phyloP scores from a whole-genome alignment of 2,329 filamentous ascomycete genomes.

The Tolypocladium endophyticum region DNA sequence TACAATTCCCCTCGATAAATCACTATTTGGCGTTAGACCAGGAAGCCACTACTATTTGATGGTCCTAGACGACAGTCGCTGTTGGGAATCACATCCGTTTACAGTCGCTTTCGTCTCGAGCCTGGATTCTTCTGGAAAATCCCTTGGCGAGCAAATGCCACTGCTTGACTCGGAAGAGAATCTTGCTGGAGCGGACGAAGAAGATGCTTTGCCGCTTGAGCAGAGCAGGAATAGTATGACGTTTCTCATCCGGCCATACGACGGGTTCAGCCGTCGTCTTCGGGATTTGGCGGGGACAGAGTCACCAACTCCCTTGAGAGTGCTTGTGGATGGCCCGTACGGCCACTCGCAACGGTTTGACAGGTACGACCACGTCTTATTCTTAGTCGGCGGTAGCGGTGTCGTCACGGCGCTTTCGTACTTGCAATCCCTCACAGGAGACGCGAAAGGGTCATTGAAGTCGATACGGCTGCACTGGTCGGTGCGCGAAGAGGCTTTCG shows the following conservation, averaged over 20 bases:
- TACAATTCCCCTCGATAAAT: slow-evolving; percentile 21
- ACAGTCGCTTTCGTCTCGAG: slow-evolving; percentile 26
- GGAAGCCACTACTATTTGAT: slow-evolving; percentile 37
- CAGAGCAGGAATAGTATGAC: slow-evolving; percentile 1
- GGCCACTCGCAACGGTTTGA: slow-evolving; percentile 27
- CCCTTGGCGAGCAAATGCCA: slow-evolving; percentile 17
- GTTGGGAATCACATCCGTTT: slow-evolving; percentile 42
- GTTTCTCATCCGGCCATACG: slow-evolving; percentile 35
- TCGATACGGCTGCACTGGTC: slow-evolving; percentile 30
- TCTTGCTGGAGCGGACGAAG: not conserved
- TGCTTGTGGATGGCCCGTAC: slow-evolving; percentile 35
- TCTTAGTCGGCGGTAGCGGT: slow-evolving; percentile 34
- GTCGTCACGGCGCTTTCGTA: slow-evolving; percentile 32
- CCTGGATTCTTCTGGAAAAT: not conserved
- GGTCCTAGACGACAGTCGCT: slow-evolving; percentile 24
- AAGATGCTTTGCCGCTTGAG: slow-evolving; percentile 11
- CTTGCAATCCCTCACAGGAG: slow-evolving; percentile 15
- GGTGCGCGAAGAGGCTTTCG: slow-evolving; percentile 28
- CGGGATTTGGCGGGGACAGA: slow-evolving; percentile 14
- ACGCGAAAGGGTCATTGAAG: slow-evolving; percentile 3
- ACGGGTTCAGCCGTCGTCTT: slow-evolving; percentile 30
- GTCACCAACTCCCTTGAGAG: slow-evolving; percentile 12
- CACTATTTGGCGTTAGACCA: slow-evolving; percentile 21
- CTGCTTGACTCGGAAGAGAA: not conserved
- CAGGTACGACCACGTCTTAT: slow-evolving; percentile 27